These are phyloP conservation scores for Phaseolus lunatus DNA, from an alignment of 306 rosid species.

Conservation along the genomic window DNA sequence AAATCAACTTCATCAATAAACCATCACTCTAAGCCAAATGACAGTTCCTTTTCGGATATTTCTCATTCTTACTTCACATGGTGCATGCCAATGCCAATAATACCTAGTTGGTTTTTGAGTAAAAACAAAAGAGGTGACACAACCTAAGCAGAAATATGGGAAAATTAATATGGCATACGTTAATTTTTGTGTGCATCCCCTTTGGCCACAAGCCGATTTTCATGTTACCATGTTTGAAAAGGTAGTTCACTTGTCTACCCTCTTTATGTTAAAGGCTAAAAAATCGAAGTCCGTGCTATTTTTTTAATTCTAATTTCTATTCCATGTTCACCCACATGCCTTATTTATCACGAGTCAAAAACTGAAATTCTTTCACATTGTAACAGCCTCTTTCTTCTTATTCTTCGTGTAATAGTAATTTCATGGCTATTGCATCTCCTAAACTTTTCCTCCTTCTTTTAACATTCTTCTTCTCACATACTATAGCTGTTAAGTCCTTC, in stretches of 20 bases:
- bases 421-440: constrained; percentile 60
- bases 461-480: constrained; percentile 40
- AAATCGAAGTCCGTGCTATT: not conserved
- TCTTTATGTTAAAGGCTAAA: not conserved
- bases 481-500: constrained; percentile 39
- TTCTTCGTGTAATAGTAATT: constrained; percentile 2
- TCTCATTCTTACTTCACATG: not conserved
- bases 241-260: not conserved
- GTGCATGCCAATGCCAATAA: not conserved
- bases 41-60: not conserved
- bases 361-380: constrained; percentile 25
- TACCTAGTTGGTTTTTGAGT: constrained; percentile 16
- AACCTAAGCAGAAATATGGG: constrained; percentile 27
- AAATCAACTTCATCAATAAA: not conserved
- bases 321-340: constrained; percentile 13
- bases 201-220: constrained; percentile 25
- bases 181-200: constrained; percentile 39
- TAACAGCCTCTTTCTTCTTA: not conserved
- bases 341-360: constrained; percentile 39
- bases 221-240: constrained; percentile 2
- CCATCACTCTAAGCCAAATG: not conserved
- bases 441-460: constrained; percentile 54
- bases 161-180: not conserved
- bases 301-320: not conserved
- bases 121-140: constrained; percentile 40